Base-by-base conservation (phyloP, 2,329 filamentous ascomycete genomes). In the Cryoendolithus antarcticus region DNA sequence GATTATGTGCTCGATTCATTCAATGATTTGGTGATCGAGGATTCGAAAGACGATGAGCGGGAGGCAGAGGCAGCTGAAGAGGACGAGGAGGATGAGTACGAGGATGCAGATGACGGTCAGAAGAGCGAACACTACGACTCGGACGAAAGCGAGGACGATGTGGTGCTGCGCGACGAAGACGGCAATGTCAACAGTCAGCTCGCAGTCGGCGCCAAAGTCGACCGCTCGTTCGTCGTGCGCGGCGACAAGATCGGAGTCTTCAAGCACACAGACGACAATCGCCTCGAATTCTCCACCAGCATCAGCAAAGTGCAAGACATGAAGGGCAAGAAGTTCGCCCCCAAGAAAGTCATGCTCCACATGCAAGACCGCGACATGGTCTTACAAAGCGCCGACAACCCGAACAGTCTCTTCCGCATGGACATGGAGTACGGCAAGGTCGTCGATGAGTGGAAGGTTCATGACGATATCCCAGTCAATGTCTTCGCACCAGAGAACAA, bases 221-320 rank as follows among this genome's bases (percentile, higher is more conserved):
- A 98, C 58, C 77, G 91, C 43, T 96, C 91, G 0, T 98, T 96
- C 52, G 91, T 98, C 41, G 86, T 98, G 32, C 82, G 91, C 47
- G 91, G 91, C 27, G 91, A 88, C 52, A 95, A 96, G 72, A 98
- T 98, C 59, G 91, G 91, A 39, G 91, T 98, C 31, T 98, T 98
- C 74, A 96, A 93, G 62, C 91, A 98, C 57, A 94, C 86, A 0
- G 71, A 79, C 1, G 84, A 93, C 64, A 93, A 96, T 59, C 80
- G 89, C 48, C 73, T 98, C 10, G 84, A 96, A 58, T 98, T 96
- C 61, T 86, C 86, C 9, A 98, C 91, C 44, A 96, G 88, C 48
- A 98, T 98, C 54, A 94, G 86, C 44, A 94, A 93, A 62, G 85
- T 98, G 37, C 80, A 86, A 59, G 94, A 89, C 0, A 85, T 88